These are phyloP conservation scores for Boletus reticuloceps DNA, from an alignment of 768 basidiomycete species.

Conservation along the genomic window DNA sequence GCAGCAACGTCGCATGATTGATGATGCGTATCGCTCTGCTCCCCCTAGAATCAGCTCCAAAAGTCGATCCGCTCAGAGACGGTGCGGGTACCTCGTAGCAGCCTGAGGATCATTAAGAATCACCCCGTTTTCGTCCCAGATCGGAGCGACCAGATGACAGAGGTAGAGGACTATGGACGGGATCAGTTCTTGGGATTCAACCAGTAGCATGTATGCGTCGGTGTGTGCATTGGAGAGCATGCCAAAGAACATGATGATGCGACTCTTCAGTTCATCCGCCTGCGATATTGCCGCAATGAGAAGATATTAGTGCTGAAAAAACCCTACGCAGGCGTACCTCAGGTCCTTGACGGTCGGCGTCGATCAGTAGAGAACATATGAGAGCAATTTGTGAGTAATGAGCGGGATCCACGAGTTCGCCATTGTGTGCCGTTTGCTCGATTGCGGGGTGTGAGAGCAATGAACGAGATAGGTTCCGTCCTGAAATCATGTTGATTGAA, in stretches of 20 bases:
- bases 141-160: slow-evolving; percentile 45
- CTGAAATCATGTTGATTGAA: slow-evolving; percentile 32
- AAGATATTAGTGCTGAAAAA: not conserved
- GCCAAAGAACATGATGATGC: slow-evolving; percentile 40
- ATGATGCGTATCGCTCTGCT: slow-evolving; percentile 50
- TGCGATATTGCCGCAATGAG: slow-evolving; percentile 15
- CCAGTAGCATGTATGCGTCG: slow-evolving; percentile 37
- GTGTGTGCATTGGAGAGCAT: slow-evolving; percentile 39
- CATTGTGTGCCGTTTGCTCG: slow-evolving; percentile 15
- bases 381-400: slow-evolving; percentile 46
- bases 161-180: slow-evolving; percentile 64
- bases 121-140: slow-evolving; percentile 66
- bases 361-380: slow-evolving; percentile 47
- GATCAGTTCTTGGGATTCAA: slow-evolving; percentile 53
- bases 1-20: slow-evolving; percentile 52
- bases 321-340: slow-evolving; percentile 35
- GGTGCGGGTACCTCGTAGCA: slow-evolving; percentile 21
- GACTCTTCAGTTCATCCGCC: slow-evolving; percentile 36
- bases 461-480: slow-evolving; percentile 39
- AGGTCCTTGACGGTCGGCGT: slow-evolving; percentile 36
- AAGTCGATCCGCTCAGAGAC: not conserved
- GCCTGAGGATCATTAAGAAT: slow-evolving; percentile 37
- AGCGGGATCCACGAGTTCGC: slow-evolving; percentile 22
- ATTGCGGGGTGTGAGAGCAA: slow-evolving; percentile 39
- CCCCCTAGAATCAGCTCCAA: not conserved